A percentile compares a stretch with the other conserved stretches of the same genome.
Conservation (phyloP, 1,284 basidiomycete species). For the Leccinum fuscescens region DNA sequence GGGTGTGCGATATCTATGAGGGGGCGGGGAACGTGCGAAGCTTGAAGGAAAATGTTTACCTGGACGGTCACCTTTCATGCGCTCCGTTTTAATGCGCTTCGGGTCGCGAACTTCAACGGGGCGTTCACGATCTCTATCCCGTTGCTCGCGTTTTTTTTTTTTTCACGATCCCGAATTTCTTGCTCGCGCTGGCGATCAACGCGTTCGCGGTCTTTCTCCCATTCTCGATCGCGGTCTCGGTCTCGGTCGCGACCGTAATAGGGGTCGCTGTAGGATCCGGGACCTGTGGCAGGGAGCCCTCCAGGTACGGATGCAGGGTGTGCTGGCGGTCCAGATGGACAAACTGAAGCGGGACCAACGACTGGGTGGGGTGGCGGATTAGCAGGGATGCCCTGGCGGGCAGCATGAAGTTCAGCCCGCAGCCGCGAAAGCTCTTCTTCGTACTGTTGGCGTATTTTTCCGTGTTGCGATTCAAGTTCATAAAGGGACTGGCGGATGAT, state of each 20-base stretch:
- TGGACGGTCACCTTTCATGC: constrained; percentile 40
- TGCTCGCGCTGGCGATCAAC: constrained; percentile 37
- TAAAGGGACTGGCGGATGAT: constrained; percentile 74
- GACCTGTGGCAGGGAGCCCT: constrained; percentile 30
- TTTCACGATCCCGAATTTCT: constrained; percentile 37
- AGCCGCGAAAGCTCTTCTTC: constrained; percentile 73
- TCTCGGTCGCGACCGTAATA: constrained; percentile 44
- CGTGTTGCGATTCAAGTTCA: constrained; percentile 75
- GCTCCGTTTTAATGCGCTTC: constrained; percentile 48
- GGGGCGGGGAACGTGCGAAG: constrained; percentile 26
- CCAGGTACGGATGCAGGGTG: constrained; percentile 30
- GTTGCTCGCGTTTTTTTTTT: constrained; percentile 29
- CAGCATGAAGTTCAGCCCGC: constrained; percentile 58
- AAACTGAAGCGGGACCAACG: constrained; percentile 34
- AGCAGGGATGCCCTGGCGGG: constrained; percentile 37
- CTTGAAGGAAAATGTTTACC: constrained; percentile 33
- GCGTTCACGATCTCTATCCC: constrained; percentile 38
- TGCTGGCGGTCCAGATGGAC: constrained; percentile 31
- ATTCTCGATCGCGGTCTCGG: constrained; percentile 37
- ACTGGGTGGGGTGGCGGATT: constrained; percentile 35
- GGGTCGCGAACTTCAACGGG: constrained; percentile 39
- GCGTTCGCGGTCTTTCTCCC: constrained; percentile 39
- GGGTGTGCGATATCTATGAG: constrained; percentile 30
- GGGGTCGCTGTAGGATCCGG: constrained; percentile 38
- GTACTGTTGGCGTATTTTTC: constrained; percentile 70